Base-by-base conservation (phyloP, 352 stramenopile genomes). In the Phytophthora chlamydospora region DNA sequence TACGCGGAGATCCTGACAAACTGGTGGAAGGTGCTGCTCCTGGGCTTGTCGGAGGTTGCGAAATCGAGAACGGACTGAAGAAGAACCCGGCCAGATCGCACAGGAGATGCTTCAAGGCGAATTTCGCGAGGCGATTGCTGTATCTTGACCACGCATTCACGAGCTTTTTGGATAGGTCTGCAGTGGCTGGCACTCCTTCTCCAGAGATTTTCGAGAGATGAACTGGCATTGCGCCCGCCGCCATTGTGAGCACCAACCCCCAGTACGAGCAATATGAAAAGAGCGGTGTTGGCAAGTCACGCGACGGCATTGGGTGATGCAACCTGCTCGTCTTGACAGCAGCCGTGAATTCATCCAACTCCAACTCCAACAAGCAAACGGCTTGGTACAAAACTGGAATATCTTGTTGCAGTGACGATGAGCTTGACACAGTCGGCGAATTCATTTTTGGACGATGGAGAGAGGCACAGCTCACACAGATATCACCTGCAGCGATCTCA, bases 241-340 rank as follows among this genome's bases (percentile, higher is more conserved):
- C 66, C 57, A 89, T 74, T 43, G 78, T 76, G 27, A 91, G 24
- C 34, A 90, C 61, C 39, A 93, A 59, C 9, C 69, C 80, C 80
- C 85, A 91, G 47, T 92, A 91, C 38, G 85, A 82, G 52, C 85
- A 93, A 47, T 87, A 89, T 2, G 73, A 80, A 41, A 88, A 92
- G 13, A 64, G 32, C 5, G 71, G 57, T 11, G 64, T 65, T 13
- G 62, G 38, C 7, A 68, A 50, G 27, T 66, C 47, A 34, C 51
- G 19, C 14, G 66, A 66, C 31, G 68, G 63, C 44, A 61, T 75
- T 3, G 65, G 49, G 29, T 83, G 68, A 46, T 87, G 75, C n/a
- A 91, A 40, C 3, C 83, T 80, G 38, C 79, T 85, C 1, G 80
- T 91, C 42, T 89, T 89, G 19, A 91, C 76, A 31, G 84, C 78